phyloP scores from a whole-genome alignment of 2,329 filamentous ascomycete species.

The Alternaria sp. region DNA sequence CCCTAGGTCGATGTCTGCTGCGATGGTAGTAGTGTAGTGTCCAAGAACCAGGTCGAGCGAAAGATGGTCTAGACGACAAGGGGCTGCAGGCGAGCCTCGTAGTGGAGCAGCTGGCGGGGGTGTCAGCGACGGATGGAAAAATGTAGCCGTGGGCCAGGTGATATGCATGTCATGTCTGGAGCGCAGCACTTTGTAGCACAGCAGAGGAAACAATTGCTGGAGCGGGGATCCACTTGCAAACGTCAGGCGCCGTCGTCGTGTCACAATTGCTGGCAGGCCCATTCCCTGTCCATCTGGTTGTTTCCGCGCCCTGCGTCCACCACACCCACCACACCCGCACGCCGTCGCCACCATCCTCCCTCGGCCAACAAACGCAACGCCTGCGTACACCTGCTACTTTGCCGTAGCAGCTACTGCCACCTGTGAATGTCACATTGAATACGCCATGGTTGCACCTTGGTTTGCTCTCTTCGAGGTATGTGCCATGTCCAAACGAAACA shows the following conservation, averaged over 20 bases:
- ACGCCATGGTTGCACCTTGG: constrained; percentile 39
- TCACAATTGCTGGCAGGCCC: constrained; percentile 10
- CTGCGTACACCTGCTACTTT: constrained; percentile 1
- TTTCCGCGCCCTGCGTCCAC: neutral
- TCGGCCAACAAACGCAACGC: constrained; percentile 11
- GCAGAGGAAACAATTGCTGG: neutral
- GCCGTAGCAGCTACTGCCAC: constrained; percentile 6
- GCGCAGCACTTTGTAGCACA: neutral
- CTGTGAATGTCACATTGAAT: constrained; percentile 1
- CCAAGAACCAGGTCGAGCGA: constrained; percentile 26
- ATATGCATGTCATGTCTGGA: no score
- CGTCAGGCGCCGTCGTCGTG: constrained; percentile 19
- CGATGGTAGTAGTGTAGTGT: constrained; percentile 15
- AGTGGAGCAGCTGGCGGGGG: constrained; percentile 23
- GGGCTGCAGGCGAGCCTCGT: constrained; percentile 21
- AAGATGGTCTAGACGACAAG: constrained; percentile 11
- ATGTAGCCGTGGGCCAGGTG: no score
- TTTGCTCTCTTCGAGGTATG: constrained; percentile 46
- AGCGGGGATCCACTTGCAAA: neutral
- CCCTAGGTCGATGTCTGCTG: constrained; percentile 2
- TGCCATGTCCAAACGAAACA: constrained; percentile 8
- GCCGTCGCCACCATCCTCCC: constrained; percentile 4
- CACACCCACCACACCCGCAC: neutral
- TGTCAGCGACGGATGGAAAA: constrained; percentile 7
- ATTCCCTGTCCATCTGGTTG: constrained; percentile 7